phyloP scores from a whole-genome alignment of 139 green algal species.

The Eudorina sp. region DNA sequence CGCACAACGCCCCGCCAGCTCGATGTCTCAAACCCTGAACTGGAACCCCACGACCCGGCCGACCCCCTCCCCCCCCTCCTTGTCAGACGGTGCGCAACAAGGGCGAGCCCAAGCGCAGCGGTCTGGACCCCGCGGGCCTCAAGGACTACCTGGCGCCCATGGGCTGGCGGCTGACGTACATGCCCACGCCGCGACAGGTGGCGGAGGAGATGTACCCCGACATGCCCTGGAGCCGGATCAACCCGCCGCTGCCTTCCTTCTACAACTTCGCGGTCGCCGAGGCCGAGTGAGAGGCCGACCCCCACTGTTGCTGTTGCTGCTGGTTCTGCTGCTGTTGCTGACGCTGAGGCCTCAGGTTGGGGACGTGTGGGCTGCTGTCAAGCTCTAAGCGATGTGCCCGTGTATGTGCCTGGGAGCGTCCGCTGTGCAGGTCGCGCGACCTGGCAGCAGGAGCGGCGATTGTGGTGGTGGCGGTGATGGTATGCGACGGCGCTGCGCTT shows the following conservation, averaged over 20 bases:
- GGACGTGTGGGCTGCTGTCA: no score
- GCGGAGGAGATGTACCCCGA: constrained; percentile 25
- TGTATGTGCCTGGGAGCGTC: no score
- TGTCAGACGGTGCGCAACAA: constrained; percentile 63
- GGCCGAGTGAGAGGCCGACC: neutral
- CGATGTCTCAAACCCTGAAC: no score
- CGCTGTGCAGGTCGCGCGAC: no score
- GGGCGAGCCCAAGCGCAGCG: constrained; percentile 65
- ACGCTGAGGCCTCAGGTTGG: neutral
- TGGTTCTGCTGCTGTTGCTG: neutral
- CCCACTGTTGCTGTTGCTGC: neutral
- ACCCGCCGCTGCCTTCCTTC: constrained; percentile 16
- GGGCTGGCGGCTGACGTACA: constrained; percentile 10
- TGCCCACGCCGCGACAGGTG: neutral
- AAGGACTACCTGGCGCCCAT: neutral
- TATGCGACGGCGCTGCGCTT: no score
- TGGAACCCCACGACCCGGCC: no score
- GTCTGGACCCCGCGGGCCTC: constrained; percentile 25
- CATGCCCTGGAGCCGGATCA: neutral
- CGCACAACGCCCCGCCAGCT: no score
- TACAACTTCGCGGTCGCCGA: constrained; percentile 38
- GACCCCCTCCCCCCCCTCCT: neutral
- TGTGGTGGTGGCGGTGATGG: no score
- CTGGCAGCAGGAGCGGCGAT: no score
- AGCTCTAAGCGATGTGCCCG: no score